phyloP scores from a whole-genome alignment of 495 filamentous ascomycete genomes.

The Astrothelium macrocarpum region DNA sequence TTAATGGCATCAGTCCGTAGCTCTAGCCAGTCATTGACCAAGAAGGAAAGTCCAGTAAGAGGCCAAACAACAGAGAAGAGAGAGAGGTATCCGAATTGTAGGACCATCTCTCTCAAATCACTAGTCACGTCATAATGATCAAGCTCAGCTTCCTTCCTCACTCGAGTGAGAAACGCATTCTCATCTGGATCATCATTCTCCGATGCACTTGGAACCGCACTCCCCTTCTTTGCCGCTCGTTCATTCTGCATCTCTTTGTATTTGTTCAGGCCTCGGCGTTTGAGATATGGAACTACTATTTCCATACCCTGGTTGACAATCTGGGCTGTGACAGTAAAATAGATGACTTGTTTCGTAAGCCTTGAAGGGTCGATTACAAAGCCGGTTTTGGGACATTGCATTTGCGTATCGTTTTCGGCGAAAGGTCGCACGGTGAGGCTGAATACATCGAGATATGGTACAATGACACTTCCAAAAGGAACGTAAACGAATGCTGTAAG shows the following conservation, averaged over 20 bases:
- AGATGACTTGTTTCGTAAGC: slow-evolving; percentile 86
- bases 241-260: slow-evolving; percentile 62
- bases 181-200: slow-evolving; percentile 61
- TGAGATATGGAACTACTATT: slow-evolving; percentile 73
- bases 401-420: slow-evolving; percentile 59
- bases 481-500: slow-evolving; percentile 96
- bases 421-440: slow-evolving; percentile 65
- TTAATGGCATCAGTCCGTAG: slow-evolving; percentile 89
- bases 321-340: slow-evolving; percentile 94
- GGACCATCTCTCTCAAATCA: slow-evolving; percentile 89
- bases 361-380: slow-evolving; percentile 81
- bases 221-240: slow-evolving; percentile 40
- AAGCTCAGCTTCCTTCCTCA: slow-evolving; percentile 79
- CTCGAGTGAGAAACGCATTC: slow-evolving; percentile 63
- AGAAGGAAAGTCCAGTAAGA: slow-evolving; percentile 74
- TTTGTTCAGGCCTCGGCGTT: slow-evolving; percentile 61
- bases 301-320: slow-evolving; percentile 82
- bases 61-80: slow-evolving; percentile 94
- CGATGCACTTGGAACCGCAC: slow-evolving; percentile 24
- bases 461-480: slow-evolving; percentile 77
- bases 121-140: slow-evolving; percentile 76
- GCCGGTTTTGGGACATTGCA: slow-evolving; percentile 42
- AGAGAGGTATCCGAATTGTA: slow-evolving; percentile 84
- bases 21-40: slow-evolving; percentile 95
- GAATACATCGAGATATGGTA: slow-evolving; percentile 86